Evolutionary conservation across 805 yeast genomes (phyloP), one percentile per base, ranked within the genome.

Genomic region (Suhomyces prunicola): DNA sequence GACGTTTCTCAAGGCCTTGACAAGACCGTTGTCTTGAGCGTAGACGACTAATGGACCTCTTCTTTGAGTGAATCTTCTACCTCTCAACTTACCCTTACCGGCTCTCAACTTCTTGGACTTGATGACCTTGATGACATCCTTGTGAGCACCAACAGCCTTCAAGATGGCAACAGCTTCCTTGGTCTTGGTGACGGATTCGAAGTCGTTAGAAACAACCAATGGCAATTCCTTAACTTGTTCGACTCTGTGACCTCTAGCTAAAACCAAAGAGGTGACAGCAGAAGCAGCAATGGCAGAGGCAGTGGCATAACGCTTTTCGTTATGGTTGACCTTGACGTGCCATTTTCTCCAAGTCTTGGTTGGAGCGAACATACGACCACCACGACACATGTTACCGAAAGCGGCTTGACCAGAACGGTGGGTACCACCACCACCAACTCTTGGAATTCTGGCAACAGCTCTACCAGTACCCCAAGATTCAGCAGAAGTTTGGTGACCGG

Each of bases 391-490:
- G 94, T 94, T 94, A 88, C 99, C 99, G 87, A 94, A 94, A 78
- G 99, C 99, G 80, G 91, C 99, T 83, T 94, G 99, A 80, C 99
- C 99, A 65, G 98, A 84, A 84, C 99, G 92, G 96, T 91, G 97
- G 79, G 99, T 94, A 89, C 99, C 99, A 78, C 96, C 92, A 85
- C 99, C 99, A 83, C 97, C 97, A 77, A 94, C 98, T 87, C 99
- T 92, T 85, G 99, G 99, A 80, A 94, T 93, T 87, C 99, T 93
- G 83, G 99, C 98, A 76, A 94, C 97, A 82, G 99, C 99, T 86
- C 99, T 92, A 86, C 99, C 99, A 71, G 99, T 94, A 91, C 99
- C 99, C 99, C 99, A 94, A 63, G 99, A 94, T 84, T 91, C 97
- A 78, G 99, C 99, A 62, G 98, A 93, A 81, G 97, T 92, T 85